Percentiles rank a stretch among this genome's conserved stretches.
Conservation (phyloP, 1,284 basidiomycete genomes). For the Rhodofomes roseus region DNA sequence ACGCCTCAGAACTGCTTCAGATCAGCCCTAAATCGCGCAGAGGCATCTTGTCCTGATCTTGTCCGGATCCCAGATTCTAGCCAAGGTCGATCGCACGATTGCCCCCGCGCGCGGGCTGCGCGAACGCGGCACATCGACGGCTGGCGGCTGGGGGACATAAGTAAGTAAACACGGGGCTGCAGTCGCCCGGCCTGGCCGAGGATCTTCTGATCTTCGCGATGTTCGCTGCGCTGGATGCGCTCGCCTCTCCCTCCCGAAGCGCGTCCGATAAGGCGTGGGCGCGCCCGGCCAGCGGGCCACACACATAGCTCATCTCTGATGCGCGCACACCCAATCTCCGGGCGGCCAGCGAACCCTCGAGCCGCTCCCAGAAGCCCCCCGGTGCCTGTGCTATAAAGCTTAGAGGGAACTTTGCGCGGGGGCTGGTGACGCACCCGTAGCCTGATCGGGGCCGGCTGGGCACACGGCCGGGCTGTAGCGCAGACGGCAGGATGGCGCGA, state of each 20-base stretch:
- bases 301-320: constrained; percentile 1
- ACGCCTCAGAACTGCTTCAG: no score
- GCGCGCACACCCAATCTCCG: constrained; percentile 1
- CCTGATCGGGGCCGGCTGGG: background rate
- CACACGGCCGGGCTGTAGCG: background rate
- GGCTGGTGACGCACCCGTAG: background rate
- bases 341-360: background rate
- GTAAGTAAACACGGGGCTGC: background rate
- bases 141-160: background rate
- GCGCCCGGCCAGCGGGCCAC: background rate
- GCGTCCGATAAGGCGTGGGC: background rate
- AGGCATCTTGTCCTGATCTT: no score
- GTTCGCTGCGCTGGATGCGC: background rate
- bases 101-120: background rate
- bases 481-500: background rate
- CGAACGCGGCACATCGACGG: background rate
- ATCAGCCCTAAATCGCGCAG: no score
- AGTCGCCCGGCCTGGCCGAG: background rate
- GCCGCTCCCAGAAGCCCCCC: background rate
- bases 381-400: background rate
- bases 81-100: background rate
- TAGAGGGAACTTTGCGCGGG: background rate
- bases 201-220: background rate
- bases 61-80: no score
- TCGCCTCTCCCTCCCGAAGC: background rate